A percentile compares a stretch with the other conserved stretches of the same genome.
phyloP scores from a whole-genome alignment of 2,329 filamentous ascomycete species.

The Ophiostoma ips region DNA sequence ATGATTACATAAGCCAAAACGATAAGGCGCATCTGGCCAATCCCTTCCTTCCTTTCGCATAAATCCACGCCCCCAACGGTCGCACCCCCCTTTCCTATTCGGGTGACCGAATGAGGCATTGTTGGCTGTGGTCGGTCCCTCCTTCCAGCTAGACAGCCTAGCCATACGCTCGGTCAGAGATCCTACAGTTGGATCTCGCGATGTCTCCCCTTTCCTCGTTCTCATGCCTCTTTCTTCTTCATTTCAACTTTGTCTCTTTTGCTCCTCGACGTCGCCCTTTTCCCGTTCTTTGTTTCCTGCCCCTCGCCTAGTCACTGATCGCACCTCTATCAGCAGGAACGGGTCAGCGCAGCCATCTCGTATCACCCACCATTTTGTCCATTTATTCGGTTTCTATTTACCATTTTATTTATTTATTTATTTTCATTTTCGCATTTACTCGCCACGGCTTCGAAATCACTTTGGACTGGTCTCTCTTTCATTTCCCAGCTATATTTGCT shows the following conservation, averaged over 20 bases:
- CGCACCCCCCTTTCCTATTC: slow-evolving; percentile 10
- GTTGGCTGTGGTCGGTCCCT: slow-evolving; percentile 8
- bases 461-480: too few relatives aligned
- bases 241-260: not conserved
- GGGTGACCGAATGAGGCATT: slow-evolving; percentile 12
- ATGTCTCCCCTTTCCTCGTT: slow-evolving; percentile 1
- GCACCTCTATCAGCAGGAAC: too few relatives aligned
- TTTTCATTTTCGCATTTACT: too few relatives aligned
- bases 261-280: not conserved
- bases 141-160: slow-evolving; percentile 6
- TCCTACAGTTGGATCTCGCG: slow-evolving; percentile 4
- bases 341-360: too few relatives aligned
- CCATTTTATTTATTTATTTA: too few relatives aligned
- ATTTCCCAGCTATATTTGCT: too few relatives aligned
- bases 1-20: too few relatives aligned
- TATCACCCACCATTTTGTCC: too few relatives aligned
- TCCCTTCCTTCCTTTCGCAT: not conserved
- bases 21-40: not conserved
- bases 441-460: too few relatives aligned
- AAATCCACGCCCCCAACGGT: slow-evolving; percentile 2
- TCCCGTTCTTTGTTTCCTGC: too few relatives aligned
- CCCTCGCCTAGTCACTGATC: too few relatives aligned
- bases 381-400: too few relatives aligned
- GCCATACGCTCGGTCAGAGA: slow-evolving; percentile 4
- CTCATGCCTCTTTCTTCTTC: not conserved